Evolutionary conservation across 805 yeast genomes (phyloP).

Genomic region (Saccharomycopsis sp.): DNA sequence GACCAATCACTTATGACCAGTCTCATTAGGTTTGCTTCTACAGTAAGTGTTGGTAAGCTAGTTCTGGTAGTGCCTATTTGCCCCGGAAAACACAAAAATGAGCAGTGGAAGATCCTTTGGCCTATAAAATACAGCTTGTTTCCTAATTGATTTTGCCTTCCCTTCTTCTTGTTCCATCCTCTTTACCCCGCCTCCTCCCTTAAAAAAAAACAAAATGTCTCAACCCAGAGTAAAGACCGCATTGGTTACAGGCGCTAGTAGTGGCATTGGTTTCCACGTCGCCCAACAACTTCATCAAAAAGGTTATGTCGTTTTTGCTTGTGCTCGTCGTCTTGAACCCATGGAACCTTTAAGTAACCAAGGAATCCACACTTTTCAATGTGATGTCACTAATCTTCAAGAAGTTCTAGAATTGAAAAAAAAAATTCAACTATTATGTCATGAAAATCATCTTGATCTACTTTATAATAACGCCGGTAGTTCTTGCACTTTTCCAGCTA

Average conservation of each 20-base stretch:
- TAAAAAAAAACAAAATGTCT: too few species aligned
- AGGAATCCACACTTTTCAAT: slow-evolving; percentile 34
- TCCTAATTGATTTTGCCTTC: too few species aligned
- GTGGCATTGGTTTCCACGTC: slow-evolving; percentile 44
- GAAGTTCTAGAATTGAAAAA: slow-evolving; percentile 36
- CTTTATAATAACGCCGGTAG: slow-evolving; percentile 72
- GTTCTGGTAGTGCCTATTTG: too few species aligned
- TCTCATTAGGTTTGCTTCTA: too few species aligned
- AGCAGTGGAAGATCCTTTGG: too few species aligned
- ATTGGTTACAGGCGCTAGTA: slow-evolving; percentile 44
- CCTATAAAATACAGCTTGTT: too few species aligned
- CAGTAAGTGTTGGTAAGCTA: too few species aligned
- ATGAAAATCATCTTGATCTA: slow-evolving; percentile 40
- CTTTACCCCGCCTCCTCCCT: too few species aligned
- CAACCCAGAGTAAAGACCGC: slow-evolving; percentile 24
- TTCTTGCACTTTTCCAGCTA: slow-evolving; percentile 53
- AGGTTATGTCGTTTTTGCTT: slow-evolving; percentile 55
- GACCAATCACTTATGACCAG: too few species aligned
- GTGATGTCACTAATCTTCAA: slow-evolving; percentile 49
- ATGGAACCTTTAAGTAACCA: slow-evolving; percentile 39
- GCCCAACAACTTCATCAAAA: slow-evolving; percentile 38
- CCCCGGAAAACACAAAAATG: too few species aligned
- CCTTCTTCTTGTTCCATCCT: too few species aligned
- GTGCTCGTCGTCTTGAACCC: slow-evolving; percentile 56
- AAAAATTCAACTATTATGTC: slow-evolving; percentile 30